These are phyloP conservation scores for Fusarium algeriense DNA, from an alignment of 2,329 filamentous ascomycete genomes.

Conservation along the genomic window DNA sequence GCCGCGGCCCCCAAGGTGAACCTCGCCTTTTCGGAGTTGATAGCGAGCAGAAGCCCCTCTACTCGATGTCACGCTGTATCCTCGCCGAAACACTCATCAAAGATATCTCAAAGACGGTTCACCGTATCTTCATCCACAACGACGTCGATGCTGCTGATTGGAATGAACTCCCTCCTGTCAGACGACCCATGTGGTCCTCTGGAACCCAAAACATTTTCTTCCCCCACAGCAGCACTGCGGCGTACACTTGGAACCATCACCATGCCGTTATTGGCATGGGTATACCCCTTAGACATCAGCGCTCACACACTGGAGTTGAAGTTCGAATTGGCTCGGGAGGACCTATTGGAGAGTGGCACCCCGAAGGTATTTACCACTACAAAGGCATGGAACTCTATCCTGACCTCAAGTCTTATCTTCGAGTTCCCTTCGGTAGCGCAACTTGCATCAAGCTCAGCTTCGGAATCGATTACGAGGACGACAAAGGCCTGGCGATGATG, in stretches of 20 bases:
- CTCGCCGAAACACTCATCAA: conserved; percentile 24
- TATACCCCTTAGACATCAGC: neutral
- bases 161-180: neutral
- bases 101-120: conserved; percentile 22
- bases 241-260: conserved; percentile 13
- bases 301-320: neutral
- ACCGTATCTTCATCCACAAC: conserved; percentile 22
- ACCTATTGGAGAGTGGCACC: neutral
- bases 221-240: neutral
- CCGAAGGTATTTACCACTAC: conserved; percentile 5
- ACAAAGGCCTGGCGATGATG: neutral
- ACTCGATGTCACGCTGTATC: neutral
- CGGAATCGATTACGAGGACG: neutral
- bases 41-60: neutral
- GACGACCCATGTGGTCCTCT: conserved; percentile 14
- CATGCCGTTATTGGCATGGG: conserved; percentile 21
- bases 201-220: conserved; percentile 25
- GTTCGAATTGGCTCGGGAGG: conserved; percentile 28
- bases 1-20: neutral
- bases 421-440: conserved; percentile 18
- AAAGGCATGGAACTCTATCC: conserved; percentile 1
- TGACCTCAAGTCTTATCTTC: conserved; percentile 9
- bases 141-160: conserved; percentile 4
- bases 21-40: neutral
- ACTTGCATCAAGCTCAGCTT: conserved; percentile 28